Evolutionary conservation across 768 basidiomycete genomes (phyloP).

Genomic region (Boletus rufocinnamomeus): DNA sequence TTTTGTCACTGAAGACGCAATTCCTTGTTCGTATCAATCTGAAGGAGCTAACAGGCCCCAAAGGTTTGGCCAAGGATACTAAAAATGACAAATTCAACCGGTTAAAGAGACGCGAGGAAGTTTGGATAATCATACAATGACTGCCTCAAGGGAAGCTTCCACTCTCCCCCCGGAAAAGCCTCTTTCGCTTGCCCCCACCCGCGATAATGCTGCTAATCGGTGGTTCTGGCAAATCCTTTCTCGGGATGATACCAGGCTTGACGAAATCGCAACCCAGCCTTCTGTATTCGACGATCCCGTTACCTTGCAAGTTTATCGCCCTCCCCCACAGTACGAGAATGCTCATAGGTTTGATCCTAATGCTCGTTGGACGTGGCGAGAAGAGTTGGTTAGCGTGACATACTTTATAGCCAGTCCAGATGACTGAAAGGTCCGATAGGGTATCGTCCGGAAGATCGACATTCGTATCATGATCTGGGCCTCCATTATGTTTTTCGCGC

Average conservation of each 20-base stretch:
- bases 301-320: constrained; percentile 18
- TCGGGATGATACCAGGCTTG: constrained; percentile 39
- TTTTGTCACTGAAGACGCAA: too few relatives aligned
- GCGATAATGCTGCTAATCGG: too few relatives aligned
- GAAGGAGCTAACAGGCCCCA: too few relatives aligned
- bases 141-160: not conserved
- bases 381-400: constrained; percentile 50
- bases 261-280: constrained; percentile 58
- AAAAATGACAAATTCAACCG: not conserved
- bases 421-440: constrained; percentile 31
- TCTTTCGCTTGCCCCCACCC: not conserved
- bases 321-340: constrained; percentile 58
- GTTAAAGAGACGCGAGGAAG: not conserved
- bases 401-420: not conserved
- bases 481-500: constrained; percentile 56
- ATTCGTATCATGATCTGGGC: constrained; percentile 61
- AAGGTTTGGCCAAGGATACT: too few relatives aligned
- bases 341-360: constrained; percentile 55
- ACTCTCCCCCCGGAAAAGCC: too few relatives aligned
- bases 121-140: not conserved
- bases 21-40: too few relatives aligned
- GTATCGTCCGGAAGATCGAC: constrained; percentile 61
- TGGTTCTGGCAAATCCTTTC: constrained; percentile 21
- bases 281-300: constrained; percentile 46
- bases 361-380: constrained; percentile 72